Base-by-base conservation (phyloP, 2,329 filamentous ascomycete genomes). In the Penicillium aurantiogriseum region DNA sequence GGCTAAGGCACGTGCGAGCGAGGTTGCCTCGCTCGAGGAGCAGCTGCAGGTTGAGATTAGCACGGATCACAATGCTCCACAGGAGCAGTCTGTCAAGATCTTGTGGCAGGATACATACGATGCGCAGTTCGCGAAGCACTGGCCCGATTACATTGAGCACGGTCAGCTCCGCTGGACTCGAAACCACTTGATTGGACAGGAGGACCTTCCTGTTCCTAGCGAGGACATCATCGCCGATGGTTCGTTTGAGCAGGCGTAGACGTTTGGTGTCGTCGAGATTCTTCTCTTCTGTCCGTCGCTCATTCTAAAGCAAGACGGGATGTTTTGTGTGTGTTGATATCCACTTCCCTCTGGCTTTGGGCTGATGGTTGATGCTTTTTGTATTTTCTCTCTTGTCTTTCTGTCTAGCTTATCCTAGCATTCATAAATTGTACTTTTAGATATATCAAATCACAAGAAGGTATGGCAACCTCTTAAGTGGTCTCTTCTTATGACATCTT, bases 61-160 rank as follows among this genome's bases (percentile, higher is more conserved):
- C 45, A 66, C 60, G n/a, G 61, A 67, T 25, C 61, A 65, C 17
- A 63, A 68, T 25, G 66, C 69, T 40, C 65, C 68, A 2, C 48
- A 72, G 51, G 53, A 63, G n/a, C 61, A 70, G 11, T 58, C 71
- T n/a, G 74, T 80, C 31, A 77, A 77, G 64, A 72, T 80, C 38
- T 71, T 76, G 54, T 81, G 79, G 79, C 72, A 70, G 17, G 76
- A 81, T 65, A 43, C 79, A 33, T 71, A 77, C 49, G 76, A 80
- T 66, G 76, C 77, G 29, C 69, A 71, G 38, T 73, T 67, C 58
- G 78, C 79, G 8, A 63, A 72, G 55, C 54, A 64, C 5, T 81
- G 79, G 79, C 76, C 77, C 11, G 65, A 68, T n/a, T 70, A 63
- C 29, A 77, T 80, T 45, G 63, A 70, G 7, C 79, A 81, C 58